phyloP scores from a whole-genome alignment of 371 early-diverging fungal genomes.

The Circinella umbellata region DNA sequence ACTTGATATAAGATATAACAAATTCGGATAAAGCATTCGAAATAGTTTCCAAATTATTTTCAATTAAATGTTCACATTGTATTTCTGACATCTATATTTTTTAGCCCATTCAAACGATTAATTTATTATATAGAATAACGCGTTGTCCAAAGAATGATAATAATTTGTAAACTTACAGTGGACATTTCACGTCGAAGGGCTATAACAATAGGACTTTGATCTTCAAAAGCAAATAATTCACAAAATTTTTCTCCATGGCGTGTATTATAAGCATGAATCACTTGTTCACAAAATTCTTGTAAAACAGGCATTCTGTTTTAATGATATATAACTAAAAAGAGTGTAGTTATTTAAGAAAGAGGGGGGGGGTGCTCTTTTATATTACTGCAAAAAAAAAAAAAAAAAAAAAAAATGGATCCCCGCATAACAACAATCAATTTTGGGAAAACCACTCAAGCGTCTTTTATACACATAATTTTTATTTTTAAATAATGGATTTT shows the following conservation, averaged over 20 bases:
- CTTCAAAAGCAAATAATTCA: conserved; percentile 2
- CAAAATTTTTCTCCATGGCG: not conserved
- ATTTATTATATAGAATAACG: not conserved
- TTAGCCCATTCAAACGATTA: not conserved
- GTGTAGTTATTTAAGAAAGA: too few species aligned
- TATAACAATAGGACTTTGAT: not conserved
- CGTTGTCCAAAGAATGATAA: not conserved
- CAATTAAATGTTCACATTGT: not conserved
- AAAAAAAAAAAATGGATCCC: not conserved
- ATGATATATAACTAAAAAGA: too few species aligned
- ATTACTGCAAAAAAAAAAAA: not conserved
- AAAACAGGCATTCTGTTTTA: conserved; percentile 2
- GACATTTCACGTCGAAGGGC: not conserved
- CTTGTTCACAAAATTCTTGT: not conserved
- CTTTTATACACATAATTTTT: too few species aligned
- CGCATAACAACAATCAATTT: too few species aligned
- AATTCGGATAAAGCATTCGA: conserved; percentile 1
- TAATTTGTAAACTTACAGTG: not conserved
- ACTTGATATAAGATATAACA: not conserved
- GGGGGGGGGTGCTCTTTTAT: too few species aligned
- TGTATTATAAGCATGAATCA: not conserved
- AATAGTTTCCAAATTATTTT: not conserved
- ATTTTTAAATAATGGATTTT: conserved; percentile 34
- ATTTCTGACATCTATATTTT: conserved; percentile 2
- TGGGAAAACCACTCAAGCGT: too few species aligned